Evolutionary conservation across 345 rosid species (phyloP).

Genomic region (Cardamine chenopodiifolia): DNA sequence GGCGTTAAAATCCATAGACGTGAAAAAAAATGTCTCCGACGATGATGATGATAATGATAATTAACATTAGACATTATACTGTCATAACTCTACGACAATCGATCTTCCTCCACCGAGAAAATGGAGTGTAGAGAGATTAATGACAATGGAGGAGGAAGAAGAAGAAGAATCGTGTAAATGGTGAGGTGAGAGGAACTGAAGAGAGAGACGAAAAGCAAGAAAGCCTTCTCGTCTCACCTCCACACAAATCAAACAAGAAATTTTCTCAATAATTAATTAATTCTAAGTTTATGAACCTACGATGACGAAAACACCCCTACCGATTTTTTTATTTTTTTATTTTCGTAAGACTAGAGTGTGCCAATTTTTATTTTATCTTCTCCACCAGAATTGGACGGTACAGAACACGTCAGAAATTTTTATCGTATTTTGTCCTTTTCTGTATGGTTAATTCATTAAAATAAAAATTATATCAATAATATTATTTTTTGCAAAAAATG

Average conservation of each 20-base stretch:
- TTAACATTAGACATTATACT: constrained; percentile 45
- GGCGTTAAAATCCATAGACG: constrained; percentile 70
- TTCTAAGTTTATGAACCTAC: not conserved
- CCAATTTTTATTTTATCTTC: constrained; percentile 39
- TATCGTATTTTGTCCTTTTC: constrained; percentile 34
- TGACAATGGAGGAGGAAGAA: constrained; percentile 19
- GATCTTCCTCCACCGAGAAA: constrained; percentile 26
- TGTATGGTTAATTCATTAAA: not conserved
- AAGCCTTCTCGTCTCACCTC: constrained; percentile 65
- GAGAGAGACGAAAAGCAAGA: constrained; percentile 41
- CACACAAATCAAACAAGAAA: constrained; percentile 49
- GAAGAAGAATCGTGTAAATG: constrained; percentile 41
- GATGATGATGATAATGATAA: constrained; percentile 30
- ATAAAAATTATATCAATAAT: not conserved
- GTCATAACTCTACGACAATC: constrained; percentile 43
- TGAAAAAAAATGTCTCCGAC: constrained; percentile 45
- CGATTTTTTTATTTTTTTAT: not conserved
- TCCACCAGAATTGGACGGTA: constrained; percentile 47
- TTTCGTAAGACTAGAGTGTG: not conserved
- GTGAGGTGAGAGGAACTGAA: constrained; percentile 26
- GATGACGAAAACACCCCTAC: constrained; percentile 24
- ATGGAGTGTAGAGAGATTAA: constrained; percentile 23
- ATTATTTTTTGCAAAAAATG: not conserved
- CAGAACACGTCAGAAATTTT: constrained; percentile 29
- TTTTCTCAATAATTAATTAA: not conserved